Evolutionary conservation across 345 rosid genomes (phyloP), one percentile per base, ranked within the genome.

Genomic region (Triadica sebifera): DNA sequence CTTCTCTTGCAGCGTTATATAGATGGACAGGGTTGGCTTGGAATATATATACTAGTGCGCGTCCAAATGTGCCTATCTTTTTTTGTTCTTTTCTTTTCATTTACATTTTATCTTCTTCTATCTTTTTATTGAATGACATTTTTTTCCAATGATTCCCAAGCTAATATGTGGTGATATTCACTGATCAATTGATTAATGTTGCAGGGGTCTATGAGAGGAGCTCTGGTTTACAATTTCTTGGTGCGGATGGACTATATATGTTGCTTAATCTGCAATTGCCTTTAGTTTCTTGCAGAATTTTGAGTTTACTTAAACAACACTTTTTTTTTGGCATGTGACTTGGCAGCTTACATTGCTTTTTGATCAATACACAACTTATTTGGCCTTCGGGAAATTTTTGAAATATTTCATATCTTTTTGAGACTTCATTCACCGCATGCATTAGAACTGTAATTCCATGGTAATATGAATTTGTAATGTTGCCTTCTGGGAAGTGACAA

Each of bases 151-250:
- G 20, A 24, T 22, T 43, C 10, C 47, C 47, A 1, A 43, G 47
- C 34, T 49, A 46, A 19, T 29, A 58, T 16, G n/a, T 22, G 37
- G 15, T 63, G 22, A 52, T 63, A 12, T 64, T 64, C 4, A 20
- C 68, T 34, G 75, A 79, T 67, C 6, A 24, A 1, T 50, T 69
- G 70, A 55, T 75, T 29, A 45, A 56, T 58, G 45, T 57, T 81
- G 76, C 85, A 84, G 87, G 83, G 87, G 87, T 58, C 76, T 84
- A 12, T 81, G 62, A 82, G 71, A 24, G 60, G 50, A 70, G 37
- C 65, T 25, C 41, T 34, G 68, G 60, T 64, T 59, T 71, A 60
- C 56, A 57, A 29, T 39, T 64, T 24, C 13, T 52, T 24, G 49
- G 17, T 19, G 20, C 19, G 25, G 15, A 25, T 38, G 17, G 56